Base-by-base conservation (phyloP, 495 filamentous ascomycete species). In the Lindgomyces ingoldianus region DNA sequence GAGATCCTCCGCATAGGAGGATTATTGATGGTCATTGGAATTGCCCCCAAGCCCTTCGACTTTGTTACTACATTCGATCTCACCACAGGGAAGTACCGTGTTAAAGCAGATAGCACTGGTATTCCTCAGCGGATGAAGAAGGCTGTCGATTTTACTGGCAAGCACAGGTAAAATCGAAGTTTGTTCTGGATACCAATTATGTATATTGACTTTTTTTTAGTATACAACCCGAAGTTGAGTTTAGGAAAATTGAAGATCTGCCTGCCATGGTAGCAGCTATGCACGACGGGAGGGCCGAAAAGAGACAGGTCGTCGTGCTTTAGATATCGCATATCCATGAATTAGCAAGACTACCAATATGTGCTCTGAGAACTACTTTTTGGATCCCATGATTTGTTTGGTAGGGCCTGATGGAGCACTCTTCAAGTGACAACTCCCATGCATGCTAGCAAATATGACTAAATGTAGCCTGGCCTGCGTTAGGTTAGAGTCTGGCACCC, bases 11-110 rank as follows among this genome's bases (percentile, higher is more conserved):
- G 72, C 24, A 56, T 70, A 10, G 62, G 60, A 65, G 76, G 76
- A n/a, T 29, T 76, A 33, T 60, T 78, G 60, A 78, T 78, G 75
- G 73, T 77, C 12, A 74, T 78, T 36, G 76, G 76, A n/a, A 67
- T 78, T 33, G 68, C 76, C 16, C 61, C 64, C 19, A 73, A 77
- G 27, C 68, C 69, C 16, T 39, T 78, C 1, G 62, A 65, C 16
- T 59, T 77, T 57, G 54, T 65, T 33, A 72, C 64, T 1, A 72
- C 67, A 8, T 64, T 72, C 54, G 70, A 74, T 36, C 56, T 74
- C 4, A 65, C 63, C 0, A 60, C 70, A 22, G 68, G 68, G 0
- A 69, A 57, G 29, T 74, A 74, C 53, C 70, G 69, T 45, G 49
- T 74, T 47, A 74, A 74, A 55, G 65, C 65, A 3, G 72, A 74